A percentile compares a stretch with the other conserved stretches of the same genome.
phyloP scores from a whole-genome alignment of 2,329 filamentous ascomycete species.

The Aspergillus alliaceus region DNA sequence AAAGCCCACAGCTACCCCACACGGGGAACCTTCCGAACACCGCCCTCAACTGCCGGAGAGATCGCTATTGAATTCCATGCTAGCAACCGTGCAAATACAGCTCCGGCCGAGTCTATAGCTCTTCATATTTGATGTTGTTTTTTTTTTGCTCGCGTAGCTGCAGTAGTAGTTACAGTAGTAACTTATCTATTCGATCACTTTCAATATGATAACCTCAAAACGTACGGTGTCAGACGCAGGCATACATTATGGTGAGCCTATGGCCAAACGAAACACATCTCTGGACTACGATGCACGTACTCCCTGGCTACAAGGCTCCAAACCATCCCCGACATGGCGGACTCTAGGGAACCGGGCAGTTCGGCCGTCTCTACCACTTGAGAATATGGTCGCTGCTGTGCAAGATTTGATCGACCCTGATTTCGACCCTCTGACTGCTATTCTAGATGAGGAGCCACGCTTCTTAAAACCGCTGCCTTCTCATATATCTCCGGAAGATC shows the following conservation, averaged over 20 bases:
- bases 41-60: slow-evolving; percentile 20
- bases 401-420: slow-evolving; percentile 40
- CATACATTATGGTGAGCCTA: slow-evolving; percentile 13
- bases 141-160: neutral
- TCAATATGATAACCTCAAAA: slow-evolving; percentile 25
- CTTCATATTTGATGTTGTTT: neutral
- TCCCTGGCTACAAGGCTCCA: slow-evolving; percentile 32
- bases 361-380: slow-evolving; percentile 31
- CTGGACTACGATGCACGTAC: slow-evolving; percentile 30
- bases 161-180: too few species aligned
- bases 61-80: slow-evolving; percentile 1
- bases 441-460: slow-evolving; percentile 45
- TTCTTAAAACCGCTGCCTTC: slow-evolving; percentile 76
- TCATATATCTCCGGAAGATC: slow-evolving; percentile 73
- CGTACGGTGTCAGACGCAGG: slow-evolving; percentile 28
- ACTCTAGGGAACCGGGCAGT: slow-evolving; percentile 31
- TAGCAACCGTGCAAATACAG: neutral
- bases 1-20: slow-evolving; percentile 14
- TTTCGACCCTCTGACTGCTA: slow-evolving; percentile 38
- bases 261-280: slow-evolving; percentile 25
- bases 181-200: slow-evolving; percentile 16
- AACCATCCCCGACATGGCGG: slow-evolving; percentile 26
- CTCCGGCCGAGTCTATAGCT: neutral
- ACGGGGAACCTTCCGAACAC: slow-evolving; percentile 22
- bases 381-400: slow-evolving; percentile 40